Percentiles rank a stretch among this genome's conserved stretches.
phyloP scores from a whole-genome alignment of 352 stramenopile species.

The Globisporangium echinulatum region DNA sequence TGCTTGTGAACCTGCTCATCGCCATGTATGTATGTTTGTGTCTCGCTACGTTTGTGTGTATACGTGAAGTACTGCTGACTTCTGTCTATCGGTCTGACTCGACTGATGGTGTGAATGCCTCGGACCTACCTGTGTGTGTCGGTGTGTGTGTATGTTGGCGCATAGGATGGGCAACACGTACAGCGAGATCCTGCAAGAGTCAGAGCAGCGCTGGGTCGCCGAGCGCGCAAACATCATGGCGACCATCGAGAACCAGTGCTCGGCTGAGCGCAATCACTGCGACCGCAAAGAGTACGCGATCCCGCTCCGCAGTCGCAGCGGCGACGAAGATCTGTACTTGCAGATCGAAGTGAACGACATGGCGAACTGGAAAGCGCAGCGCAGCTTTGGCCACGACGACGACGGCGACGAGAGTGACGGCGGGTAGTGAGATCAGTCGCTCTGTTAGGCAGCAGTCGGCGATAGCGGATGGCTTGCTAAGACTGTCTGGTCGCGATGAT shows the following conservation, averaged over 20 bases:
- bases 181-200: constrained; percentile 44
- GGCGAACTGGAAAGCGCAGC: constrained; percentile 31
- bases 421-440: too few relatives aligned
- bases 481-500: neutral
- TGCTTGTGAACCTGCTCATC: constrained; percentile 62
- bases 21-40: constrained; percentile 31
- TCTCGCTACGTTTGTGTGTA: neutral
- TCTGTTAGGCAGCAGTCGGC: constrained; percentile 2
- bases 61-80: neutral
- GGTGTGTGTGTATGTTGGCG: neutral
- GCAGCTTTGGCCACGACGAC: neutral
- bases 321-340: constrained; percentile 34
- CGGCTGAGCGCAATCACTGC: constrained; percentile 22
- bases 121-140: neutral
- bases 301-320: constrained; percentile 24
- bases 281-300: constrained; percentile 37
- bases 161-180: constrained; percentile 67
- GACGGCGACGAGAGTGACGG: neutral
- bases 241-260: constrained; percentile 46
- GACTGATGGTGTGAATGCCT: too few relatives aligned
- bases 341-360: constrained; percentile 45
- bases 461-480: neutral
- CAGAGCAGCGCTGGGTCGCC: constrained; percentile 54
- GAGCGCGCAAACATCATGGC: constrained; percentile 65
- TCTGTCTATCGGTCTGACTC: too few relatives aligned